Percentiles rank a stretch among this genome's conserved stretches.
Conservation (phyloP, 2,329 filamentous ascomycete species). For the Penicillium psychrosexuale region DNA sequence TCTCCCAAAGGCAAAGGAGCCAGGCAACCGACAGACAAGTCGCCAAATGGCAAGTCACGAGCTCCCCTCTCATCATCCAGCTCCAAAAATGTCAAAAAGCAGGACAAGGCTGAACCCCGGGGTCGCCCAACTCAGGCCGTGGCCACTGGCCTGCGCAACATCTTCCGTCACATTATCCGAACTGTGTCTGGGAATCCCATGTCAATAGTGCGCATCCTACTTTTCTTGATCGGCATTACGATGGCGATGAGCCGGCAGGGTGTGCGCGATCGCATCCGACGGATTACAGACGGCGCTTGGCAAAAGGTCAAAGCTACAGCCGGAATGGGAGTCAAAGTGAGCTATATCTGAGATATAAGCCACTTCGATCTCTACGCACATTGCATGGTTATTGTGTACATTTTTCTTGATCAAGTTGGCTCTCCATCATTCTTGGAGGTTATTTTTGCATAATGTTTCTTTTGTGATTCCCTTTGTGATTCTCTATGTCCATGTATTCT, state of each 20-base stretch:
- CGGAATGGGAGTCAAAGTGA: conserved; percentile 96
- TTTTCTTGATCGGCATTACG: conserved; percentile 76
- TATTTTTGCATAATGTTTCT: conserved; percentile 17
- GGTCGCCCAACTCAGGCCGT: conserved; percentile 43
- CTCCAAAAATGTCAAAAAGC: conserved; percentile 41
- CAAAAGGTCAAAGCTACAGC: conserved; percentile 78
- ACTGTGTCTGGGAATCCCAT: conserved; percentile 55
- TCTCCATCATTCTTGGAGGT: neutral
- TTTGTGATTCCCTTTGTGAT: conserved; percentile 15
- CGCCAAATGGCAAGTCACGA: conserved; percentile 25
- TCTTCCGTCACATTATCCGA: conserved; percentile 51
- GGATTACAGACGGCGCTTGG: conserved; percentile 69
- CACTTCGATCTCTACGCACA: neutral
- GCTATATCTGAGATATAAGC: conserved; percentile 67
- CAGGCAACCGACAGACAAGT: conserved; percentile 28
- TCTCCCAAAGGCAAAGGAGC: conserved; percentile 27
- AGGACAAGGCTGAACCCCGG: conserved; percentile 33
- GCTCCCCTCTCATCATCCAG: conserved; percentile 33
- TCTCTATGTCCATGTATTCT: conserved; percentile 16
- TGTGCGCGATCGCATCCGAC: conserved; percentile 69
- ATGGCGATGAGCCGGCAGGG: conserved; percentile 72
- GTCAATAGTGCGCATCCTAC: conserved; percentile 60
- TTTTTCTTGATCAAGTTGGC: conserved; percentile 12
- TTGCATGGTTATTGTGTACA: conserved; percentile 15
- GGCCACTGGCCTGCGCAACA: conserved; percentile 47